Conservation (phyloP, 2,329 filamentous ascomycete species). For the Colletotrichum tropicicola region DNA sequence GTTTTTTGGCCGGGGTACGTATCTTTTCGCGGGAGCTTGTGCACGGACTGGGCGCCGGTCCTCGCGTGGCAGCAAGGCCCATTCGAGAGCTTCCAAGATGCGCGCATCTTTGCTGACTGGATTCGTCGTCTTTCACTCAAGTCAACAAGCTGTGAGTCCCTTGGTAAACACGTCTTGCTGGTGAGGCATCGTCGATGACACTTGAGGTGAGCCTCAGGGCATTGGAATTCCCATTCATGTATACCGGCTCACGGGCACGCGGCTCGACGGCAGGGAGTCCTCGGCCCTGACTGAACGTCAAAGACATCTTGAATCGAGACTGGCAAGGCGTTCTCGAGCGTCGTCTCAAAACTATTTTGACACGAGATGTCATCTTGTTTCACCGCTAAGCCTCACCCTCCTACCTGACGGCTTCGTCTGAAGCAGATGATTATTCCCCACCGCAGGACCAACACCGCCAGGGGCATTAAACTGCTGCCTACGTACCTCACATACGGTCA, state of each 20-base stretch:
- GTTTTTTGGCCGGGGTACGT: conserved; percentile 8
- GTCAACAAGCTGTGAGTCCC: too few relatives aligned
- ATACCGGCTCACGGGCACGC: too few relatives aligned
- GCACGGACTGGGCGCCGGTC: conserved; percentile 3
- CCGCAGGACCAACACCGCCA: neutral
- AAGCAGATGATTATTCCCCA: neutral
- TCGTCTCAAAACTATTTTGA: neutral
- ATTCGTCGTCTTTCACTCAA: too few relatives aligned
- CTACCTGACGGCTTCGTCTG: neutral
- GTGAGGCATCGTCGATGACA: too few relatives aligned
- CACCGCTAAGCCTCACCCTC: neutral
- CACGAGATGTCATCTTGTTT: neutral
- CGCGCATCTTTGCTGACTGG: too few relatives aligned
- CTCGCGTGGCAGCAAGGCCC: neutral
- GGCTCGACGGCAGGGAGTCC: neutral
- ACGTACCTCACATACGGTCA: too few relatives aligned
- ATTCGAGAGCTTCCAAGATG: neutral
- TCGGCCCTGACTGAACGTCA: neutral
- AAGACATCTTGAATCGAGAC: neutral
- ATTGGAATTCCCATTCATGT: too few relatives aligned
- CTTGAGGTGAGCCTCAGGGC: too few relatives aligned
- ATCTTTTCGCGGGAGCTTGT: neutral
- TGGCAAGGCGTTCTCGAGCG: neutral
- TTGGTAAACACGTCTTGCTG: too few relatives aligned
- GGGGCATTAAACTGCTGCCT: conserved; percentile 3